Evolutionary conservation across 1,284 basidiomycete genomes (phyloP).

Genomic region (Ceratobasidium theobromae): DNA sequence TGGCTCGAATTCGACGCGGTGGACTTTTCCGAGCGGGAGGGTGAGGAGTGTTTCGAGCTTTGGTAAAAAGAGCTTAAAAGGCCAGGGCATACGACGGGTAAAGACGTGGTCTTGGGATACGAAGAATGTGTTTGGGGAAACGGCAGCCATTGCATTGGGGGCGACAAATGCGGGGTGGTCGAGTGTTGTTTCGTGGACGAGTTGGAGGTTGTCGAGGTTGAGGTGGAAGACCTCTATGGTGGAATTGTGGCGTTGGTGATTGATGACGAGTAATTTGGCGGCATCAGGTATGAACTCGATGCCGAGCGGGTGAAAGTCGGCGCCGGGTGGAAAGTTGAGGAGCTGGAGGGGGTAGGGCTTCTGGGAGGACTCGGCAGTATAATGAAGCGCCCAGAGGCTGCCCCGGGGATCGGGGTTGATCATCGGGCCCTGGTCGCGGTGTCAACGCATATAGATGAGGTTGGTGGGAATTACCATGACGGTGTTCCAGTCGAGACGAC

Average conservation of each 20-base stretch:
- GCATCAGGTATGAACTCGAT: slow-evolving; percentile 52
- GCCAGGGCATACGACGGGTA: slow-evolving; percentile 58
- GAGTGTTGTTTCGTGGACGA: slow-evolving; percentile 53
- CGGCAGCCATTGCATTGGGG: slow-evolving; percentile 64
- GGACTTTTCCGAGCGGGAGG: slow-evolving; percentile 60
- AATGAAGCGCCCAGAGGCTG: slow-evolving; percentile 46
- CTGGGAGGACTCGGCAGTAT: slow-evolving; percentile 16
- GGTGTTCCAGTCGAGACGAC: slow-evolving; percentile 60
- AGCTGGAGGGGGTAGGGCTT: slow-evolving; percentile 42
- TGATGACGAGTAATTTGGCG: slow-evolving; percentile 62
- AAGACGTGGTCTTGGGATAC: slow-evolving; percentile 69
- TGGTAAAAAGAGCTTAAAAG: slow-evolving; percentile 53
- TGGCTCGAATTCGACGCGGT: slow-evolving; percentile 42
- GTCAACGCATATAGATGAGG: background rate
- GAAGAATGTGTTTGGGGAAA: slow-evolving; percentile 62
- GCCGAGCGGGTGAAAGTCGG: slow-evolving; percentile 63
- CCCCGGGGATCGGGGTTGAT: slow-evolving; percentile 53
- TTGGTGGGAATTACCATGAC: slow-evolving; percentile 50
- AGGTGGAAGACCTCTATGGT: slow-evolving; percentile 64
- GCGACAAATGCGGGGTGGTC: slow-evolving; percentile 56
- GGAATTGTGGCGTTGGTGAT: slow-evolving; percentile 59
- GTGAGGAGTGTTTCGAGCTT: slow-evolving; percentile 56
- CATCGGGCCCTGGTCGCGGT: slow-evolving; percentile 50
- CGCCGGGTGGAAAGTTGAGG: slow-evolving; percentile 48
- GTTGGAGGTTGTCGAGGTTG: slow-evolving; percentile 38